Evolutionary conservation across 2,329 filamentous ascomycete species (phyloP).

Genomic region (Leptodontidium sp.): DNA sequence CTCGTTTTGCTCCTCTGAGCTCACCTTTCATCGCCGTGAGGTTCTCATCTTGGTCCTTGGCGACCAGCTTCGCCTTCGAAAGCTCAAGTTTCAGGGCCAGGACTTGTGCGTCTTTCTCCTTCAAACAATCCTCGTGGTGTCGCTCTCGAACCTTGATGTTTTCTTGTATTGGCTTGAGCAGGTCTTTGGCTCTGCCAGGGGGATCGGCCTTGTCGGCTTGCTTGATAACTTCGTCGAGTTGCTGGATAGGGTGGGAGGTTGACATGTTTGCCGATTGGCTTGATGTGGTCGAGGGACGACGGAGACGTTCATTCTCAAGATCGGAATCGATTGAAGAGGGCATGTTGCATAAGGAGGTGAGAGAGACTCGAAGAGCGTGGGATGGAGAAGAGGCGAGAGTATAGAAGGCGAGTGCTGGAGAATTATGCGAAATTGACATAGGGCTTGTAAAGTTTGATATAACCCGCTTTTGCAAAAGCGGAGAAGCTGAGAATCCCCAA

Average conservation of each 20-base stretch:
- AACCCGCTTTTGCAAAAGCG: too few relatives aligned
- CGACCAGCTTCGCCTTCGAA: not conserved
- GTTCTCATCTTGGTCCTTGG: not conserved
- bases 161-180: not conserved
- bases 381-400: not conserved
- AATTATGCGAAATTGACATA: too few relatives aligned
- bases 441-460: too few relatives aligned
- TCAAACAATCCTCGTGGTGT: conserved; percentile 1
- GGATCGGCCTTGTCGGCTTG: not conserved
- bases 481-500: too few relatives aligned
- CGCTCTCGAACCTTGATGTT: not conserved
- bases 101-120: not conserved
- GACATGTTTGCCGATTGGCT: not conserved
- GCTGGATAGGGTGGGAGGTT: conserved; percentile 1
- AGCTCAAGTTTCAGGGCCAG: not conserved
- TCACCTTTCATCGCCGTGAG: not conserved
- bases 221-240: conserved; percentile 3
- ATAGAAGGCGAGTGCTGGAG: not conserved
- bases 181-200: not conserved
- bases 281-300: not conserved
- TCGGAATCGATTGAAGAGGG: not conserved
- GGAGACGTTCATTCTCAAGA: not conserved
- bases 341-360: not conserved
- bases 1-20: not conserved
- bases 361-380: too few relatives aligned